These are phyloP conservation scores for Scutellaria minor DNA, from an alignment of 257 asterid genomes.

Conservation along the genomic window DNA sequence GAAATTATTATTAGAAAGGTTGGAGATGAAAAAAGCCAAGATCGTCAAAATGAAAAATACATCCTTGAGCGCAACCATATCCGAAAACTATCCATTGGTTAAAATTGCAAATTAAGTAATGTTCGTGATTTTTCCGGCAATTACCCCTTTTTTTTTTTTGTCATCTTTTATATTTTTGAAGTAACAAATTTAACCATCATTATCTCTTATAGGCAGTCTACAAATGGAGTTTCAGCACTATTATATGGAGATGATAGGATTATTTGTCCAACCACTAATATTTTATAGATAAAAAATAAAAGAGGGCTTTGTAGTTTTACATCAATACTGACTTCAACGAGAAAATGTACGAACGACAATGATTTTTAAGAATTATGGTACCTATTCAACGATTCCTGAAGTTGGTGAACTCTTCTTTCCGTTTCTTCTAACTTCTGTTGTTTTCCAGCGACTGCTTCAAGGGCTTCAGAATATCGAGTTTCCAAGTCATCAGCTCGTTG, in stretches of 20 bases:
- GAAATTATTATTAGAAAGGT: too few relatives aligned
- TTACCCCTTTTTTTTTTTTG: background rate
- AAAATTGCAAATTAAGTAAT: too few relatives aligned
- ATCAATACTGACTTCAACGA: conserved; percentile 14
- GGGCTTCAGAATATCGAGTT: conserved; percentile 62
- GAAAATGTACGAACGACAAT: conserved; percentile 16
- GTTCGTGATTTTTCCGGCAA: too few relatives aligned
- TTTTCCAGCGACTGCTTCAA: conserved; percentile 68
- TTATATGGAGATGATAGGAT: conserved; percentile 18
- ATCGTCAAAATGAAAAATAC: too few relatives aligned
- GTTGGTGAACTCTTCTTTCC: conserved; percentile 88
- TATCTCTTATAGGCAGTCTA: background rate
- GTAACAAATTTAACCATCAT: conserved; percentile 14
- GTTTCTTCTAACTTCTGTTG: conserved; percentile 86
- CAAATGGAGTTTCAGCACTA: background rate
- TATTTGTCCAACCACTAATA: conserved; percentile 8
- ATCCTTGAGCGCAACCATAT: too few relatives aligned
- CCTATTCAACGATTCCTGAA: conserved; percentile 96
- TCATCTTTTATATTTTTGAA: background rate
- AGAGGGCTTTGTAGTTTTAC: conserved; percentile 9
- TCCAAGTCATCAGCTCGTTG: conserved; percentile 76
- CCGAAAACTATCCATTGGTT: too few relatives aligned
- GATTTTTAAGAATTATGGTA: conserved; percentile 51
- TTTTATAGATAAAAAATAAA: background rate
- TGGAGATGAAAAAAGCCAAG: too few relatives aligned